Conservation (phyloP, 108 stramenopile species). For the Fistulifera solaris region DNA sequence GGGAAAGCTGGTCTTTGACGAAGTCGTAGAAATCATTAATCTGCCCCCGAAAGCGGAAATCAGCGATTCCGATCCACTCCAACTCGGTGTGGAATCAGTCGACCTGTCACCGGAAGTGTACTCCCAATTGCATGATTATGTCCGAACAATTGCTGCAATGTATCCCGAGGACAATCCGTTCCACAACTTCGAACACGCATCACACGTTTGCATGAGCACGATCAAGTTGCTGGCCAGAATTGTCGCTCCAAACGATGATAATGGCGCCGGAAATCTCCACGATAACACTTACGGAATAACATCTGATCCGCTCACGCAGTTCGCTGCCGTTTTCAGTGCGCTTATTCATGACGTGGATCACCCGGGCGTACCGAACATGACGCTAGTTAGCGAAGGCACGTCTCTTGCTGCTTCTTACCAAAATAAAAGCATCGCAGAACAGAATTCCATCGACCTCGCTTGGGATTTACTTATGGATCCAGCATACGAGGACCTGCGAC, state of each 20-base stretch:
- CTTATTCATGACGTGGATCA: slow-evolving; percentile 10
- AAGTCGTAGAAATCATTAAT: slow-evolving; percentile 7
- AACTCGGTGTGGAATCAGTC: neutral
- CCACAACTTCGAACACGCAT: slow-evolving; percentile 15
- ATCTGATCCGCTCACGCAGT: slow-evolving; percentile 11
- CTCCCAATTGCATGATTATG: slow-evolving; percentile 26
- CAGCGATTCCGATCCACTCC: neutral
- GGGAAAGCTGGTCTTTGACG: slow-evolving; percentile 7
- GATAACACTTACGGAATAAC: slow-evolving; percentile 14
- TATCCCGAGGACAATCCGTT: slow-evolving; percentile 25
- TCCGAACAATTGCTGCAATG: slow-evolving; percentile 18
- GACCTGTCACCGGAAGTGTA: slow-evolving; percentile 5
- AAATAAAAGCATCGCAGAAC: slow-evolving; percentile 11
- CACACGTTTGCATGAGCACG: slow-evolving; percentile 7
- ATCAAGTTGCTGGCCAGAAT: slow-evolving; percentile 8
- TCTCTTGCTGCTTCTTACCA: slow-evolving; percentile 19
- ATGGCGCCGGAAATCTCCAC: slow-evolving; percentile 6
- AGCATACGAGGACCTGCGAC: slow-evolving; percentile 14
- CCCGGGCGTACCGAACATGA: slow-evolving; percentile 30
- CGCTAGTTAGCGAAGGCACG: slow-evolving; percentile 32
- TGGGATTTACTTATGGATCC: slow-evolving; percentile 40
- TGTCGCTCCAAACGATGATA: slow-evolving; percentile 1
- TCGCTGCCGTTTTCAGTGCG: slow-evolving; percentile 11
- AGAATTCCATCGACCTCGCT: slow-evolving; percentile 11
- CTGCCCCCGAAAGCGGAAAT: slow-evolving; percentile 1